A percentile compares a stretch with the other conserved stretches of the same genome.
These are phyloP conservation scores for Pleurotus ostreatus DNA, from an alignment of 768 basidiomycete species.

Conservation along the genomic window DNA sequence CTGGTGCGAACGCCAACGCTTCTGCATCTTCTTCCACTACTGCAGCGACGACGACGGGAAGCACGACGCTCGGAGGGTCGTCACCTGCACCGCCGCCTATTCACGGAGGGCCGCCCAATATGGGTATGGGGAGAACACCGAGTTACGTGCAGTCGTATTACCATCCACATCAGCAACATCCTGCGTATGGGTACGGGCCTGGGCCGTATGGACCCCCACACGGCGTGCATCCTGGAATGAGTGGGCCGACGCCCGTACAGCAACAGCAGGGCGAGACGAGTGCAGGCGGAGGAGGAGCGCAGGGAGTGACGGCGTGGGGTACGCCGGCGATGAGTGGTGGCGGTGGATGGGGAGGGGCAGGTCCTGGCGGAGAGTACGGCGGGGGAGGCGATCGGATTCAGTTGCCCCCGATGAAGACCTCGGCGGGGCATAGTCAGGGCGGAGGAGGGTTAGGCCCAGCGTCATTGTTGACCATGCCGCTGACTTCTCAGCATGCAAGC, in stretches of 20 bases:
- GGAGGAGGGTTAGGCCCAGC: background rate
- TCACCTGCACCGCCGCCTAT: background rate
- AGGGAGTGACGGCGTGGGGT: constrained; percentile 9
- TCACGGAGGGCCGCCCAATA: background rate
- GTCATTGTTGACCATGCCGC: constrained; percentile 13
- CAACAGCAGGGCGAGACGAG: background rate
- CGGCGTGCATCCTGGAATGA: background rate
- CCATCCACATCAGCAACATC: background rate
- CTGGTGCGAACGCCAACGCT: too few species aligned
- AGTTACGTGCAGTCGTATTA: background rate
- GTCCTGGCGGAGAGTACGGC: constrained; percentile 15
- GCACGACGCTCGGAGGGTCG: background rate
- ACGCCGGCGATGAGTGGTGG: background rate
- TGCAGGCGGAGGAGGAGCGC: background rate
- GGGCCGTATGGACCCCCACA: background rate
- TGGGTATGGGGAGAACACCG: background rate
- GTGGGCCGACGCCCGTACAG: background rate
- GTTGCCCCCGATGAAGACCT: constrained; percentile 47
- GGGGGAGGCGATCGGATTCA: constrained; percentile 42
- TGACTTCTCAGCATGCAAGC: constrained; percentile 1
- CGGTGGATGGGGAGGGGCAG: constrained; percentile 5
- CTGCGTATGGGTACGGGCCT: background rate
- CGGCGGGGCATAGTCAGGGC: constrained; percentile 4
- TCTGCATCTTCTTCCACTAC: background rate
- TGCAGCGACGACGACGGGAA: background rate